A percentile compares a stretch with the other conserved stretches of the same genome.
Conservation (phyloP, 306 rosid genomes). For the Hippophae tibetana region DNA sequence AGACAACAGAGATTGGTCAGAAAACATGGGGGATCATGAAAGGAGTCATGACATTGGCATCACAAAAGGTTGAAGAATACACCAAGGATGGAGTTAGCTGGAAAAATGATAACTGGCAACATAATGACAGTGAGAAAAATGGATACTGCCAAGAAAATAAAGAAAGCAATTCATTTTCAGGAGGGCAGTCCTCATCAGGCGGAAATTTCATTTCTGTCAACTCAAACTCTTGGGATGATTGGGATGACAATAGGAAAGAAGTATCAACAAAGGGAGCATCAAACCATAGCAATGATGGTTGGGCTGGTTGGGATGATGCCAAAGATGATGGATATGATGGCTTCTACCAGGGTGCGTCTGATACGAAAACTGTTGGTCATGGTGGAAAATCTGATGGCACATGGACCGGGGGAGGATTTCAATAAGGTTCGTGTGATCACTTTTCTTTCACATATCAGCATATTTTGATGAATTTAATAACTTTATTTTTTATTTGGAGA, state of each 20-base stretch:
- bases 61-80: constrained; percentile 90
- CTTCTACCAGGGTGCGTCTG: constrained; percentile 41
- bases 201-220: constrained; percentile 32
- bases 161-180: constrained; percentile 63
- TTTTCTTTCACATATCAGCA: too few relatives aligned
- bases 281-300: constrained; percentile 49
- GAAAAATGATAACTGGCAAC: constrained; percentile 52
- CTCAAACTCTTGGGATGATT: constrained; percentile 70
- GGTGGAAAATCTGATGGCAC: constrained; percentile 56
- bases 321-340: constrained; percentile 80
- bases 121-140: constrained; percentile 49
- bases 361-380: constrained; percentile 45
- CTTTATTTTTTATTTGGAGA: too few relatives aligned
- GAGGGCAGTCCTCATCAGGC: constrained; percentile 56
- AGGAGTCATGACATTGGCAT: constrained; percentile 96
- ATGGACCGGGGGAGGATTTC: constrained; percentile 98
- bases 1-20: constrained; percentile 91
- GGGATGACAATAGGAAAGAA: constrained; percentile 64
- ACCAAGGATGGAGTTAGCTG: constrained; percentile 57
- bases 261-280: constrained; percentile 47
- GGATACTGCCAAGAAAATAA: constrained; percentile 64
- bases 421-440: constrained; percentile 43
- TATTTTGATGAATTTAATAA: too few relatives aligned
- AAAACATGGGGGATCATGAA: constrained; percentile 98
- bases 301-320: constrained; percentile 98